Evolutionary conservation across 2,329 filamentous ascomycete species (phyloP).

Genomic region (Scedosporium boydii): DNA sequence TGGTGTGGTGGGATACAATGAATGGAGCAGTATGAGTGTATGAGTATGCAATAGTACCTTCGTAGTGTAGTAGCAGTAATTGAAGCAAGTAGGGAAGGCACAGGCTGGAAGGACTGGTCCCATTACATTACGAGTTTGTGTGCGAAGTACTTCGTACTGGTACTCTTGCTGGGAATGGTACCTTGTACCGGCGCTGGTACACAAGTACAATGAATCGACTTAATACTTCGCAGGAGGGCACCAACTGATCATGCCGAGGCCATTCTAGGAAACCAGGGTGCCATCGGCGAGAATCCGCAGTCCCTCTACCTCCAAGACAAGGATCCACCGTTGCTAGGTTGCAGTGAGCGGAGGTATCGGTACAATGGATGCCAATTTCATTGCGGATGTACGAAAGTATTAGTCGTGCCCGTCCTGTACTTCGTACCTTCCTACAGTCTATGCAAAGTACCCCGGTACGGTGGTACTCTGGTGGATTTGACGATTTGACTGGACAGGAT

Average conservation of each 20-base stretch:
- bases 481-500: background rate
- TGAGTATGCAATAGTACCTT: background rate
- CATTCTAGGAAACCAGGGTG: slow-evolving; percentile 1
- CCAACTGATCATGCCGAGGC: slow-evolving; percentile 4
- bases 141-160: too few relatives aligned
- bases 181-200: background rate
- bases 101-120: too few relatives aligned
- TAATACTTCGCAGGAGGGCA: background rate
- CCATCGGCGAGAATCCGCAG: background rate
- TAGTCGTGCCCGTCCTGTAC: background rate
- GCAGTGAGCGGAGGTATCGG: background rate
- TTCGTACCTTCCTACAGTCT: background rate
- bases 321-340: background rate
- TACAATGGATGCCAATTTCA: background rate
- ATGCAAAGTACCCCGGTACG: background rate
- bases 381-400: background rate
- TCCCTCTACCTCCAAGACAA: background rate
- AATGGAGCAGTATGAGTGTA: background rate
- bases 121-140: too few relatives aligned
- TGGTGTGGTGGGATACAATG: background rate
- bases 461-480: background rate
- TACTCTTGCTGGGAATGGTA: too few relatives aligned
- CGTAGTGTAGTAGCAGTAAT: too few relatives aligned
- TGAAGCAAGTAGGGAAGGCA: too few relatives aligned
- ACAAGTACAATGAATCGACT: background rate